Base-by-base conservation (phyloP, 768 basidiomycete species). In the Termitomyces titanicus region DNA sequence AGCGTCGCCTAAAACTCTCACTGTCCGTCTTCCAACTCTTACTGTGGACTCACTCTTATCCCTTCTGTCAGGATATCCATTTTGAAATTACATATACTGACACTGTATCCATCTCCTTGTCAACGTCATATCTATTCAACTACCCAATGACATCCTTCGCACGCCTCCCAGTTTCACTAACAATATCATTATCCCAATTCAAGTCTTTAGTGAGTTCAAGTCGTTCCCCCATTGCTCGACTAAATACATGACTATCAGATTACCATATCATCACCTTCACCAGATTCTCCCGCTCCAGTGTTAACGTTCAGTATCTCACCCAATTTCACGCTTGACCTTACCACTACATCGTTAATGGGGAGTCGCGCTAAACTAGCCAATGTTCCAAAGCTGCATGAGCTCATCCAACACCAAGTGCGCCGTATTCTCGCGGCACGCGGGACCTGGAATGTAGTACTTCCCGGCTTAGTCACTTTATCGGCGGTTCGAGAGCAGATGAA, bases 311-410 rank as follows among this genome's bases (percentile, higher is more conserved):
- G 83, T 29, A 81, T 99, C 20, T 83, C 89, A 24, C 89, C 93
- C 2, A 86, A 92, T 64, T 97, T 99, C 64, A 84, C 84, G 15
- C 84, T 99, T 18, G 85, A 89, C 62, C 77, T 99, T 40, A 84
- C 87, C 47, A 94, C 92, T 11, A 92, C 86, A 7, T 98, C 94
- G 25, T 80, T 98, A 4, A 86, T 98, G 76, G 97, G 97, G 18
- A 94, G 92, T 61, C 85, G 96, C 43, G 95, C 97, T n/a, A 97
- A 98, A 72, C 79, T 99, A 1, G 94, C 93, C 56, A 94, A 99
- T 65, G 91, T 99, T 1, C 96, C 97, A 24, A 99, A 99, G 70
- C 76, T 98, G 15, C 95, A 98, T 62, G 95, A 99, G 68, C 79
- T 99, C 48, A 92, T 99, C 48, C 82, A 91, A 59, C 82, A 88